Conservation (phyloP, 2,329 filamentous ascomycete species). For the Alternaria viburni region DNA sequence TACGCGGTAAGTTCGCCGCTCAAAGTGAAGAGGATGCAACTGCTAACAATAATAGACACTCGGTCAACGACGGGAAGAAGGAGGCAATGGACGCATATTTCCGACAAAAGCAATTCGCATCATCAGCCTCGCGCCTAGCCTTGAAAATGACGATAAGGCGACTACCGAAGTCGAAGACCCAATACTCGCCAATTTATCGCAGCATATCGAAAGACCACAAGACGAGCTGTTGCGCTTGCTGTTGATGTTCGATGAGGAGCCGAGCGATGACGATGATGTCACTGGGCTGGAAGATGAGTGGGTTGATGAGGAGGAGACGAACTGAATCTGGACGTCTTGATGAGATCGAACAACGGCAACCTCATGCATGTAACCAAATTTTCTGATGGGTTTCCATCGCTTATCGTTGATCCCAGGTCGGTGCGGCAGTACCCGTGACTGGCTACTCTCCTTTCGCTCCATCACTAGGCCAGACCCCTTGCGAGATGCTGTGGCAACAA, state of each 20-base stretch:
- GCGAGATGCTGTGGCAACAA: too few relatives aligned
- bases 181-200: background rate
- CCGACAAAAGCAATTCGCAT: conserved; percentile 10
- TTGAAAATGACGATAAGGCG: background rate
- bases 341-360: too few relatives aligned
- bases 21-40: background rate
- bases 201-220: background rate
- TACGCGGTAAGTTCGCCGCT: background rate
- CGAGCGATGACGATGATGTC: background rate
- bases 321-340: background rate
- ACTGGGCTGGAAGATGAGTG: background rate
- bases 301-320: background rate
- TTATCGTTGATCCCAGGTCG: too few relatives aligned
- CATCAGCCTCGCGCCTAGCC: conserved; percentile 7
- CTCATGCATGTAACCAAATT: too few relatives aligned
- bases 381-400: too few relatives aligned
- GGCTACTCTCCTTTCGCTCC: too few relatives aligned
- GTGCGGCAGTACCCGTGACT: too few relatives aligned
- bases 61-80: background rate
- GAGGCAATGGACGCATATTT: background rate
- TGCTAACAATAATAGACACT: conserved; percentile 1
- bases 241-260: conserved; percentile 3
- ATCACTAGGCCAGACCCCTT: too few relatives aligned
- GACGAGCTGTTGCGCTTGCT: background rate
- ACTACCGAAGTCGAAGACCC: background rate